Percentiles rank a stretch among this genome's conserved stretches.
phyloP scores from a whole-genome alignment of 202 grass and related monocot genomes.

The Schoenoplectus tabernaemontani region DNA sequence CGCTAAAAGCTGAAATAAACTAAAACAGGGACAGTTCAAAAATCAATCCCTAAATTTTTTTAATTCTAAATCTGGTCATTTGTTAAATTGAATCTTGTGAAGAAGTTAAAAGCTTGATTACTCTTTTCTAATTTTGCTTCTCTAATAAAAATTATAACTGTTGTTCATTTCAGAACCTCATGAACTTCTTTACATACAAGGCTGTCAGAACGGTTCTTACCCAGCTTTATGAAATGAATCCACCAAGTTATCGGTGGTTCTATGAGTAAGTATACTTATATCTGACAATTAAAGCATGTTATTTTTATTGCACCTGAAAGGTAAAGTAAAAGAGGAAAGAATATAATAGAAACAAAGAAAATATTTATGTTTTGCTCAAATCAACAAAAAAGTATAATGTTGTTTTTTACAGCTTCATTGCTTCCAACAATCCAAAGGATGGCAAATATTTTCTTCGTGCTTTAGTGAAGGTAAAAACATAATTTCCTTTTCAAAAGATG shows the following conservation, averaged over 20 bases:
- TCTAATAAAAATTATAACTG: neutral
- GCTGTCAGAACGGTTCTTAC: slow-evolving; percentile 74
- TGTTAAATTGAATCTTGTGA: neutral
- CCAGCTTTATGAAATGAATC: slow-evolving; percentile 98
- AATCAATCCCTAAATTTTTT: neutral
- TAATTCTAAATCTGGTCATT: neutral
- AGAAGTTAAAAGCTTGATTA: neutral
- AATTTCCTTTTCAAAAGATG: neutral
- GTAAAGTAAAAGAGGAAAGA: neutral
- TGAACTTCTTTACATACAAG: slow-evolving; percentile 94
- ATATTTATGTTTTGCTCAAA: neutral
- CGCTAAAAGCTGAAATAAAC: neutral
- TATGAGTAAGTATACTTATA: slow-evolving; percentile 44
- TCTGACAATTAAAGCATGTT: neutral
- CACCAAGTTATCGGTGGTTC: slow-evolving; percentile 82
- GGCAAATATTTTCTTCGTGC: slow-evolving; percentile 66
- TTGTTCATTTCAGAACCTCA: slow-evolving; percentile 50
- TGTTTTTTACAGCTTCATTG: slow-evolving; percentile 46
- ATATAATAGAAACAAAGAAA: neutral
- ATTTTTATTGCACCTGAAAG: neutral
- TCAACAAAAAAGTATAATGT: neutral
- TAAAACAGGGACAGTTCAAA: neutral
- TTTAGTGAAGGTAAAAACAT: slow-evolving; percentile 57
- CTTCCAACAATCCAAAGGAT: slow-evolving; percentile 66
- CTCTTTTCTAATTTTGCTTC: neutral